phyloP scores from a whole-genome alignment of 139 green algal species.

The Chlorella ohadii region DNA sequence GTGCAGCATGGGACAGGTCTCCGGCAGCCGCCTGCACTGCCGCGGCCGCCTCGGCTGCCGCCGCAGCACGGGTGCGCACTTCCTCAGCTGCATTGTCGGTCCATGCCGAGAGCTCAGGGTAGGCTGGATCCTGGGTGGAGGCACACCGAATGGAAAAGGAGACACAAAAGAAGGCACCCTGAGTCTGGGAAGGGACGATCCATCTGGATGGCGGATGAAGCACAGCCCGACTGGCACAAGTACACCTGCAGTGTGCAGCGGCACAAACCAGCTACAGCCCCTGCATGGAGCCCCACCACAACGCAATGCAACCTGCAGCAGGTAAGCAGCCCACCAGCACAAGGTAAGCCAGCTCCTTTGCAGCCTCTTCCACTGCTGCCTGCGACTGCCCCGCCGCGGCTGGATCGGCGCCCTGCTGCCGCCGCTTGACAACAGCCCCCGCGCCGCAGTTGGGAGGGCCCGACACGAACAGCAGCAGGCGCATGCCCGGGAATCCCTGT shows the following conservation, averaged over 20 bases:
- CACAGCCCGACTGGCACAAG: too few relatives aligned
- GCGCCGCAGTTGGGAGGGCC: slow-evolving; percentile 71
- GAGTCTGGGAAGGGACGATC: too few relatives aligned
- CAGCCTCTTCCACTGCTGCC: slow-evolving; percentile 4
- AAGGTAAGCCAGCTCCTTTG: neutral
- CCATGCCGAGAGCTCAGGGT: slow-evolving; percentile 41
- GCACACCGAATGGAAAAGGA: too few relatives aligned
- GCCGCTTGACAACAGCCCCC: slow-evolving; percentile 58
- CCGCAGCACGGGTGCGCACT: neutral
- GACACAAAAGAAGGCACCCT: too few relatives aligned
- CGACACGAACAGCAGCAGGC: slow-evolving; percentile 72
- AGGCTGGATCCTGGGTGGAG: slow-evolving; percentile 23
- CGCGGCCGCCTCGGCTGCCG: neutral
- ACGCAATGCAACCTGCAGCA: too few relatives aligned
- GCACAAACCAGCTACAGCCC: too few relatives aligned
- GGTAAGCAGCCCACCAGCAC: neutral
- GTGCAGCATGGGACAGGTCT: slow-evolving; percentile 20
- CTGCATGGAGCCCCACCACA: too few relatives aligned
- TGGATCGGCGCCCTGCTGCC: neutral
- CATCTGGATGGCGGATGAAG: too few relatives aligned
- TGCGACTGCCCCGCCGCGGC: neutral
- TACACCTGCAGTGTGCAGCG: too few relatives aligned
- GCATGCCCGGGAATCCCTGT: slow-evolving; percentile 23
- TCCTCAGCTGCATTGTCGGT: neutral
- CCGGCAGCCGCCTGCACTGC: neutral